phyloP scores from a whole-genome alignment of 192 early-diverging fungal species.

The Linderina pennispora region DNA sequence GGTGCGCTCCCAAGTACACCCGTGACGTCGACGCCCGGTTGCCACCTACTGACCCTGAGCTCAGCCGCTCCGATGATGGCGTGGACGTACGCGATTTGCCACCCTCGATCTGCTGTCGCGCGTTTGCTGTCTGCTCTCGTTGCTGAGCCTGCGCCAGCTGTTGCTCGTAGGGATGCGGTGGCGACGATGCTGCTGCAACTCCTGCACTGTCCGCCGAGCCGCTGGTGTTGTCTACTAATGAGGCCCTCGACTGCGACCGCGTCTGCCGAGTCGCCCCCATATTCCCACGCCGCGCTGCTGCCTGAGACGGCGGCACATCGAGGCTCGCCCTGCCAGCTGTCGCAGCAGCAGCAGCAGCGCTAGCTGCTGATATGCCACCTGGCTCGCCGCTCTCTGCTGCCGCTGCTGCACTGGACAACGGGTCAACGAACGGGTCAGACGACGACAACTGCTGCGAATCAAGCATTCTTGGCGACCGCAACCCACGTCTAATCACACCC shows the following conservation, averaged over 20 bases:
- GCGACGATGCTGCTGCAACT: neutral
- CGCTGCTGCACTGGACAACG: slow-evolving; percentile 37
- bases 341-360: neutral
- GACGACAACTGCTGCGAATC: slow-evolving; percentile 41
- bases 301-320: slow-evolving; percentile 8
- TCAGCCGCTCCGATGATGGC: slow-evolving; percentile 7
- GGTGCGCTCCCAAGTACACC: slow-evolving; percentile 27
- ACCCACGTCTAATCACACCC: slow-evolving; percentile 38
- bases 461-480: slow-evolving; percentile 36
- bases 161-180: slow-evolving; percentile 41
- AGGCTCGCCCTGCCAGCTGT: slow-evolving; percentile 18
- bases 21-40: slow-evolving; percentile 6
- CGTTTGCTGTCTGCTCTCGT: slow-evolving; percentile 24
- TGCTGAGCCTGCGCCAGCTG: slow-evolving; percentile 41
- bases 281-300: too few species aligned
- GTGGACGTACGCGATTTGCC: slow-evolving; percentile 6
- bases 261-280: slow-evolving; percentile 35
- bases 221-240: neutral
- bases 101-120: slow-evolving; percentile 31
- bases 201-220: neutral
- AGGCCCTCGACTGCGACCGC: slow-evolving; percentile 34
- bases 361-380: too few species aligned
- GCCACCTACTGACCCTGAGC: slow-evolving; percentile 1
- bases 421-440: slow-evolving; percentile 30
- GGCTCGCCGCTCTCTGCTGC: neutral